phyloP scores from a whole-genome alignment of 306 rosid species.

The Psophocarpus tetragonolobus region DNA sequence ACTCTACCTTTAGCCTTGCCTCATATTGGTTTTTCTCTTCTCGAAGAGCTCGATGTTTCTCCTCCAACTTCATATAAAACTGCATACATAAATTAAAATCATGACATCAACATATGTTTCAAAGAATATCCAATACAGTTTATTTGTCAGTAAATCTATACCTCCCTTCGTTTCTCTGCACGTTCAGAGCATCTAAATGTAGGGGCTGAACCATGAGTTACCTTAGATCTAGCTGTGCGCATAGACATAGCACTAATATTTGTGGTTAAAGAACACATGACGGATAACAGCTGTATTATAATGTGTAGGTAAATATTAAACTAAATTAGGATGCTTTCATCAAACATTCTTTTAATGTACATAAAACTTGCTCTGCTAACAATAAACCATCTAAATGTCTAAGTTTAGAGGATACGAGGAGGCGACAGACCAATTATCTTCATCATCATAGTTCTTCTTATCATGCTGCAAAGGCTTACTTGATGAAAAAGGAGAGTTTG shows the following conservation, averaged over 20 bases:
- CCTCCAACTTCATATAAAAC: constrained; percentile 84
- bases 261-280: constrained; percentile 52
- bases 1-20: constrained; percentile 73
- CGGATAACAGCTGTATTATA: not conserved
- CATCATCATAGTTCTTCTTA: constrained; percentile 77
- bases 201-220: constrained; percentile 86
- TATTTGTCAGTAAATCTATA: constrained; percentile 37
- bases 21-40: constrained; percentile 78
- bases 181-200: constrained; percentile 65
- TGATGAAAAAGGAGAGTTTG: constrained; percentile 69
- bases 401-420: constrained; percentile 86
- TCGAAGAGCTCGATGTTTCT: constrained; percentile 82
- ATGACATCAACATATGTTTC: not conserved
- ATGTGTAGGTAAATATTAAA: no score
- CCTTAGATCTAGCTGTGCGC: constrained; percentile 76
- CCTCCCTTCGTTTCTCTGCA: constrained; percentile 91
- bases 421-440: constrained; percentile 82
- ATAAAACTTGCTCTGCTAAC: constrained; percentile 1
- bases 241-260: constrained; percentile 64
- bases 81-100: constrained; percentile 37
- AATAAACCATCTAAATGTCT: constrained; percentile 27
- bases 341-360: not conserved
- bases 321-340: not conserved
- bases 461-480: constrained; percentile 48
- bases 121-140: constrained; percentile 18